Evolutionary conservation across 2,329 filamentous ascomycete genomes (phyloP), one percentile per base, ranked within the genome.

Genomic region (Aureobasidium sp.): DNA sequence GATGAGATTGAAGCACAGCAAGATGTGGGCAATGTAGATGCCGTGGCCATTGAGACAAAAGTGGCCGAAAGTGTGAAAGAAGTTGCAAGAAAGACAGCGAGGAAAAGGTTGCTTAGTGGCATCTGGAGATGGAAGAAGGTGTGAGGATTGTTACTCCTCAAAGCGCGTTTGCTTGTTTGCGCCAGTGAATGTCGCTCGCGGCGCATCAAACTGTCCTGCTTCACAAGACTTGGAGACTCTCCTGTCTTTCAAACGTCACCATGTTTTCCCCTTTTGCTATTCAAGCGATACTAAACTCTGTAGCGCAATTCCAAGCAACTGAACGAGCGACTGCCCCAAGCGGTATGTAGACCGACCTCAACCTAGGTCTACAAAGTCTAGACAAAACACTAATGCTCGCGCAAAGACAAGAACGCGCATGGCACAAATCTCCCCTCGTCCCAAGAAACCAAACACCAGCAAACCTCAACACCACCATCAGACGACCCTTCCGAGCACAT

Each of bases 1-100:
- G 78, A 83, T 61, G 71, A 73, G 59, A 65, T 72, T 30, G 72
- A 69, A 32, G 67, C 9, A 3, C 41, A n/a, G 16, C 54, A 58
- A 11, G 41, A 37, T 37, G 54, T 62, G 3, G 64, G 66, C 7
- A 67, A 67, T 6, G 58, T 72, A 13, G 69, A 71, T 63, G 67
- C 55, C 5, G 64, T 68, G 15, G 66, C 48, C 7, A 59, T 54
- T 3, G 61, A 62, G 15, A 62, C 59, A 5, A 67, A 68, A 52
- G 66, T 63, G 42, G 67, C 65, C 1, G 66, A 69, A 29, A 63
- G 62, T 3, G 55, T 67, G 4, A 67, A 64, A 21, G 63, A 63
- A 27, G 52, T 61, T 25, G 68, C 67, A 1, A 66, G 67, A 48
- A 61, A 61, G 45, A 67, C 62, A 11, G 71, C 68, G 11, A 65